Percentiles rank a stretch among this genome's conserved stretches.
Evolutionary conservation across 75 land plant species (phyloP).

Genomic region (Cupressus sempervirens): DNA sequence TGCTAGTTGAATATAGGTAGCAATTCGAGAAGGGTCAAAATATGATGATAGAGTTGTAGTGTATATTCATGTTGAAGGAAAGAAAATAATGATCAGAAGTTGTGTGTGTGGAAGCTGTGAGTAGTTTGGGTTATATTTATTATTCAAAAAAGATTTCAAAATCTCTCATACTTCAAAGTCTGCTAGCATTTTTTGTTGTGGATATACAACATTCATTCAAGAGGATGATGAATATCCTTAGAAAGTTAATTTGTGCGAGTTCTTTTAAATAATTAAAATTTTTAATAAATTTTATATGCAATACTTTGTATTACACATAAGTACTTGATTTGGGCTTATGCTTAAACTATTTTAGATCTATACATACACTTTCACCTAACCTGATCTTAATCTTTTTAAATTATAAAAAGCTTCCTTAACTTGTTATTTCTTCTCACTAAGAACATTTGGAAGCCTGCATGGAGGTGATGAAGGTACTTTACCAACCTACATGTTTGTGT

Average conservation of each 20-base stretch:
- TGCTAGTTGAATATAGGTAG: conserved; percentile 27
- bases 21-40: conserved; percentile 61
- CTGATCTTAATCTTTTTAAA: neutral
- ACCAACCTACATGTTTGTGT: neutral
- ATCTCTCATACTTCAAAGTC: conserved; percentile 64
- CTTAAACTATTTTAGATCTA: too few relatives aligned
- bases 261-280: too few relatives aligned
- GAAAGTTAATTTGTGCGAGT: neutral
- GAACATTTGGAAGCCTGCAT: neutral
- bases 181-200: conserved; percentile 55
- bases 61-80: conserved; percentile 31
- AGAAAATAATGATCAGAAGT: conserved; percentile 60
- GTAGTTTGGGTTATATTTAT: conserved; percentile 57
- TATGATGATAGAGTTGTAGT: conserved; percentile 38
- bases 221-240: conserved; percentile 40
- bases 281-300: too few relatives aligned
- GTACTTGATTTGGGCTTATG: neutral
- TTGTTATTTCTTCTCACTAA: neutral
- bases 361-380: neutral
- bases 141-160: conserved; percentile 62
- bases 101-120: conserved; percentile 51
- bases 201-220: conserved; percentile 38
- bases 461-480: neutral
- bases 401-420: neutral
- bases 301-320: neutral